These are phyloP conservation scores for Casuarina glauca DNA, from an alignment of 306 rosid genomes.

Conservation along the genomic window DNA sequence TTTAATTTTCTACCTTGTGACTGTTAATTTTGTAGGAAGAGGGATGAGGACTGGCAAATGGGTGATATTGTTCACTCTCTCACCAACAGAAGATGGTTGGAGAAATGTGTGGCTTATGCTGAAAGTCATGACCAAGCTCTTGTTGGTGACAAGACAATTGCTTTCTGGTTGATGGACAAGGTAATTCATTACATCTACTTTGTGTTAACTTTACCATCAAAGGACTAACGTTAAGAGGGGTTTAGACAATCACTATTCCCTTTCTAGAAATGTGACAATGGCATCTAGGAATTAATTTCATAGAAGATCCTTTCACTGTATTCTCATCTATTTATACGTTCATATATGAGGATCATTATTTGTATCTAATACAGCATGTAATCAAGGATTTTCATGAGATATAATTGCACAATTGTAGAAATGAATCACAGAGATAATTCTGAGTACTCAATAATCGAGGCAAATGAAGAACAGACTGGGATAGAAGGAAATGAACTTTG, in stretches of 20 bases:
- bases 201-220: constrained; percentile 15
- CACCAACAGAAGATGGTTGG: constrained; percentile 93
- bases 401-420: background rate
- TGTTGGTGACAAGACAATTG: constrained; percentile 98
- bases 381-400: background rate
- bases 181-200: constrained; percentile 37
- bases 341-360: background rate
- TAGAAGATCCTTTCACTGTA: background rate
- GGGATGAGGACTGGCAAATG: constrained; percentile 84
- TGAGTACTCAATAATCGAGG: background rate
- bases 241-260: constrained; percentile 5
- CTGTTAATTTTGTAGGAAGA: constrained; percentile 50
- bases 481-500: background rate
- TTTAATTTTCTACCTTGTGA: background rate
- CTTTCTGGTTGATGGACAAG: constrained; percentile 99
- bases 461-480: background rate
- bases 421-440: background rate
- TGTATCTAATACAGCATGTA: background rate
- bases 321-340: background rate
- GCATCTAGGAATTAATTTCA: background rate
- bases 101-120: constrained; percentile 89
- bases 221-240: constrained; percentile 14
- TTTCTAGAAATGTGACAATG: background rate
- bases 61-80: constrained; percentile 78
- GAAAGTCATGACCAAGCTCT: constrained; percentile 99